phyloP scores from a whole-genome alignment of 1,284 basidiomycete genomes.

The Cryptococcus amylolentus region DNA sequence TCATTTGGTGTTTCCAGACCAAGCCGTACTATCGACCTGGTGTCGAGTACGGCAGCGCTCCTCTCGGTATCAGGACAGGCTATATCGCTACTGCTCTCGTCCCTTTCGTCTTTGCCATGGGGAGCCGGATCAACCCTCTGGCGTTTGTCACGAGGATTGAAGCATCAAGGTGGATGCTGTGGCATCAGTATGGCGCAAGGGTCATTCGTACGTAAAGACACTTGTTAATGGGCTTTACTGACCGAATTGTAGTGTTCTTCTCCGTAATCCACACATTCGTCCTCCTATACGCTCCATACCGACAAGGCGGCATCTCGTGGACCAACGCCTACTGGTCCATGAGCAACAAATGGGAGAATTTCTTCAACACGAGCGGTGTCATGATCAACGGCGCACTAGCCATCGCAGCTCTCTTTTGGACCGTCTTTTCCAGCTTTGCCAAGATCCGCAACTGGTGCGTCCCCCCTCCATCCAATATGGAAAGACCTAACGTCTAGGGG shows the following conservation, averaged over 20 bases:
- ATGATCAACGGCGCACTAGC: constrained; percentile 5
- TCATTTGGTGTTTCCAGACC: constrained; percentile 3
- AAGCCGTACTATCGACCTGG: constrained; percentile 7
- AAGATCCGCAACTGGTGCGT: constrained; percentile 4
- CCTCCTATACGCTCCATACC: neutral
- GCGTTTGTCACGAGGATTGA: constrained; percentile 1
- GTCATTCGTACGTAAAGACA: neutral
- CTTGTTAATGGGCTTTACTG: neutral
- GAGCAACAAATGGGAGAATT: neutral
- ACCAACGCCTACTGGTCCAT: neutral
- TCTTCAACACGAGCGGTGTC: neutral
- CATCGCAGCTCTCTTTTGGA: constrained; percentile 5
- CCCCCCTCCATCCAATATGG: neutral
- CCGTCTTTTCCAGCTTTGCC: constrained; percentile 10
- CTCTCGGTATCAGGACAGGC: constrained; percentile 5
- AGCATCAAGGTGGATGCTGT: constrained; percentile 5
- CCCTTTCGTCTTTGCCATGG: constrained; percentile 5
- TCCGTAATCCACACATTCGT: constrained; percentile 2
- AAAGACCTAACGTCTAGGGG: neutral
- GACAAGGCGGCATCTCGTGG: neutral
- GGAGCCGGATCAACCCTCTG: constrained; percentile 6
- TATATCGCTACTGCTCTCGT: constrained; percentile 4
- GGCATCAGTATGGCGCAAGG: constrained; percentile 7
- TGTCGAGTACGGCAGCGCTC: neutral
- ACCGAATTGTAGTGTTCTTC: constrained; percentile 1